A percentile compares a stretch with the other conserved stretches of the same genome.
Conservation (phyloP, 257 asterid species). For the Solanum virginianum region DNA sequence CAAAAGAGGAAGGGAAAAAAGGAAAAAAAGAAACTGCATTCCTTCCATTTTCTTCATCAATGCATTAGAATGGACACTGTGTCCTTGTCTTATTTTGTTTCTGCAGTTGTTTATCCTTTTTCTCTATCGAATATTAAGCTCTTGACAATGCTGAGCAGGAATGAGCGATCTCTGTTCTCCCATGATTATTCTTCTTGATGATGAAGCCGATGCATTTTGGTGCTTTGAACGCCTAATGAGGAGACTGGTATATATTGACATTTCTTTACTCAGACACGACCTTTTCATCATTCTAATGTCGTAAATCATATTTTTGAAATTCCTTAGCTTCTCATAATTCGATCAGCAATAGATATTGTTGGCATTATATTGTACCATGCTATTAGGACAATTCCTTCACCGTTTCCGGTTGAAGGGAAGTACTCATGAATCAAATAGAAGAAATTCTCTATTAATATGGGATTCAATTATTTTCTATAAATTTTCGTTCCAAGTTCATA, state of each 20-base stretch:
- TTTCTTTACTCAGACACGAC: not conserved
- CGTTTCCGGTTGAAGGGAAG: not conserved
- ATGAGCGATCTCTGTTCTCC: slow-evolving; percentile 99
- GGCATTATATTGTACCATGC: not conserved
- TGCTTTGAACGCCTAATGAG: slow-evolving; percentile 88
- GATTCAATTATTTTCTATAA: not conserved
- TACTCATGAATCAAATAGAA: not conserved
- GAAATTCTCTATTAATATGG: not conserved
- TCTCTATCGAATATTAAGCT: not conserved
- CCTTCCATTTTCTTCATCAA: not conserved
- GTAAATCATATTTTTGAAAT: not conserved
- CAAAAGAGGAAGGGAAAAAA: not conserved
- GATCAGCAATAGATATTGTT: not conserved
- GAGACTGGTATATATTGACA: slow-evolving; percentile 45
- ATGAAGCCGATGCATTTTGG: slow-evolving; percentile 97
- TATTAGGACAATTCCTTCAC: not conserved
- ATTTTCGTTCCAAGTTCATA: not conserved
- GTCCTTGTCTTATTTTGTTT: not conserved
- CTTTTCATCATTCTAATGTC: not conserved
- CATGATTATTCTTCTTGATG: slow-evolving; percentile 75
- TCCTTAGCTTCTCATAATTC: not conserved
- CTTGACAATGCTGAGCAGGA: slow-evolving; percentile 40
- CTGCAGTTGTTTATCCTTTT: not conserved
- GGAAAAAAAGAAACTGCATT: not conserved
- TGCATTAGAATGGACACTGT: not conserved